Base-by-base conservation (phyloP, 2,329 filamentous ascomycete genomes). In the Aspergillus sp. region DNA sequence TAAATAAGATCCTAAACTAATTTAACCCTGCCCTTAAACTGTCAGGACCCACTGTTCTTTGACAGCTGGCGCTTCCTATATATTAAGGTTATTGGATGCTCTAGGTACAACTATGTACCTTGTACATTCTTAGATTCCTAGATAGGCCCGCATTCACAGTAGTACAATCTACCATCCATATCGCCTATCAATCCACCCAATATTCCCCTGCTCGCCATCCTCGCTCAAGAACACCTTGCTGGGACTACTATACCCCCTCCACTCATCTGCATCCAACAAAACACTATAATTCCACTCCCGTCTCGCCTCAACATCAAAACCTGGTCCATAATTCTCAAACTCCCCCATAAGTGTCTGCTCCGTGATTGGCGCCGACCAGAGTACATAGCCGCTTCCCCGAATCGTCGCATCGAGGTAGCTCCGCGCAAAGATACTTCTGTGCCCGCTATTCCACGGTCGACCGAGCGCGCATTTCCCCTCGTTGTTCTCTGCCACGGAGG, bases 361-460 rank as follows among this genome's bases (percentile, higher is more conserved):
- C 28, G 30, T 53, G 11, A 53, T 80, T 11, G 11, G 73, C 78
- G 48, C 34, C 52, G 7, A 68, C 85, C 85, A 87, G 7, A 77
- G 66, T 45, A 84, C 85, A 67, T 88, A 89, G 2, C 86, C 86
- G 2, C 75, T 78, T 0, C 82, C 76, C 47, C 76, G 63, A 23
- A 88, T 82, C 50, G 80, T 84, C 5, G 78, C 78, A 68, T 88
- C 85, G 4, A 88, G 75, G 63, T 84, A 85, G 1, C 77, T 81
- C 8, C 82, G 73, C 58, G 84, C 82, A 64, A 87, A 88, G 63
- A 89, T 79, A 31, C 82, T 84, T 22, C 83, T 80, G 63, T 88
- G 85, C 46, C 78, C 74, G 0, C 81, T 77, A 68, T 89, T 89
- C 83, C 87, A 89, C 0, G 87, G 86, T n/a, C 87, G 74, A 0